Base-by-base conservation (phyloP, 2,329 filamentous ascomycete species). In the Trichoderma brevicompactum region DNA sequence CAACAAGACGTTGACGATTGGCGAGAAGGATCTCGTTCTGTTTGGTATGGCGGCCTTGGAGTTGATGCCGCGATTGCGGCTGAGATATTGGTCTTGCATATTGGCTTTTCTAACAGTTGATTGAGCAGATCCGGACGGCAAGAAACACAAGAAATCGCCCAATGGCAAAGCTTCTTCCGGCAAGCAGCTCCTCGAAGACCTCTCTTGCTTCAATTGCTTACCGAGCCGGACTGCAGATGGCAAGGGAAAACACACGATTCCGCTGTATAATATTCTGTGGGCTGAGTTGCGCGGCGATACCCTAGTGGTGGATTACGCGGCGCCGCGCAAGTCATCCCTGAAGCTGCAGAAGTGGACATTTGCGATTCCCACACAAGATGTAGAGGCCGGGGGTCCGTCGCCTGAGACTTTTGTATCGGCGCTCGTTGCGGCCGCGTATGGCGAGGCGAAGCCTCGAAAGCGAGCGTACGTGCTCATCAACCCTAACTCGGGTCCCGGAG, bases 401-500 rank as follows among this genome's bases (percentile, higher is more conserved):
- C 78, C 80, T 50, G 77, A 83, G n/a, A 79, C 83, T 8, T 97
- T 92, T 87, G 79, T 88, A 43, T 80, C 83, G 34, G 81, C 79
- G 60, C 82, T 97, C 40, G 75, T 96, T 19, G 80, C 87, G 41
- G 83, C 84, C 53, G 87, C 94, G 28, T 97, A 97, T 72, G 79
- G 89, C 81, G 64, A 79, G 7, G 85, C 90, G 1, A 87, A 90
- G 72, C 84, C 83, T 61, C 84, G 83, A 65, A 95, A 93, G 77
- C 87, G 92, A 53, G 88, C 95, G 68, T 96, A 95, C 76, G 88
- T 98, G 12, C 81, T 98, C 49, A 84, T 99, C 68, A 99, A 99
- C 76, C 95, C 95, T 0, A 90, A 94, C 72, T 92, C 93, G 13
- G 95, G 95, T 0, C 91, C 92, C 48, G 94, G 94, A 46, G 80